These are phyloP conservation scores for Westerdykella ornata DNA, from an alignment of 2,329 filamentous ascomycete species.

Conservation along the genomic window DNA sequence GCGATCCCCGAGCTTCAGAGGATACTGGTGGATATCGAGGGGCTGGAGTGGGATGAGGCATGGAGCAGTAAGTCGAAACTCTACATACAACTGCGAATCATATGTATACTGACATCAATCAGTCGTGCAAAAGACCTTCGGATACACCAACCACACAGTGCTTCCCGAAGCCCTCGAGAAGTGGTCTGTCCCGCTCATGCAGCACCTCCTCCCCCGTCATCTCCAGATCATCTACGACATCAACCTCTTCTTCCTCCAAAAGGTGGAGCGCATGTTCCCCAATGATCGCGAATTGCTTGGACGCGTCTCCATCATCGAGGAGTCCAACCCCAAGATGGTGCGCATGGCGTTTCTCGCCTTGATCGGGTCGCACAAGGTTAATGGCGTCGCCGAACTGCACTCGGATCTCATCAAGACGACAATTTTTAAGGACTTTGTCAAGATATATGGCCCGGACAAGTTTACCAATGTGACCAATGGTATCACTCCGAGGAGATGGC, in stretches of 20 bases:
- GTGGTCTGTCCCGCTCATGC: conserved; percentile 89
- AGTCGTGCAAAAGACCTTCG: conserved; percentile 60
- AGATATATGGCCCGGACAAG: conserved; percentile 90
- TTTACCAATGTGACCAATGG: conserved; percentile 99
- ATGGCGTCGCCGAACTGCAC: conserved; percentile 94
- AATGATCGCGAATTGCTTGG: conserved; percentile 77
- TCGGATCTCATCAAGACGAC: conserved; percentile 97
- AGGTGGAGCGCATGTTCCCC: conserved; percentile 83
- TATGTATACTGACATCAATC: conserved; percentile 10
- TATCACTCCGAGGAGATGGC: conserved; percentile 90
- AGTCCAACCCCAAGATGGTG: conserved; percentile 94
- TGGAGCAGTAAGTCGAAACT: conserved; percentile 63
- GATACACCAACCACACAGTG: conserved; percentile 98
- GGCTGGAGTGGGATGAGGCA: conserved; percentile 85
- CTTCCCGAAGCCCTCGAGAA: conserved; percentile 96
- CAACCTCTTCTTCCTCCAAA: conserved; percentile 88
- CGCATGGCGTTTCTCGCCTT: conserved; percentile 94
- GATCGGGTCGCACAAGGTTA: conserved; percentile 98
- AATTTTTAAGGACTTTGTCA: conserved; percentile 99
- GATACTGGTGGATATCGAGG: conserved; percentile 82
- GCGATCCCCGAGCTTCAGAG: conserved; percentile 94
- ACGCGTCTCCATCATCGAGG: conserved; percentile 95
- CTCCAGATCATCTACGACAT: conserved; percentile 98
- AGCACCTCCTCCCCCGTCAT: conserved; percentile 88
- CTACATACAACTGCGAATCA: neutral